A percentile compares a stretch with the other conserved stretches of the same genome.
These are phyloP conservation scores for Phenoliferia sp. DNA, from an alignment of 1,284 basidiomycete species.

Conservation along the genomic window DNA sequence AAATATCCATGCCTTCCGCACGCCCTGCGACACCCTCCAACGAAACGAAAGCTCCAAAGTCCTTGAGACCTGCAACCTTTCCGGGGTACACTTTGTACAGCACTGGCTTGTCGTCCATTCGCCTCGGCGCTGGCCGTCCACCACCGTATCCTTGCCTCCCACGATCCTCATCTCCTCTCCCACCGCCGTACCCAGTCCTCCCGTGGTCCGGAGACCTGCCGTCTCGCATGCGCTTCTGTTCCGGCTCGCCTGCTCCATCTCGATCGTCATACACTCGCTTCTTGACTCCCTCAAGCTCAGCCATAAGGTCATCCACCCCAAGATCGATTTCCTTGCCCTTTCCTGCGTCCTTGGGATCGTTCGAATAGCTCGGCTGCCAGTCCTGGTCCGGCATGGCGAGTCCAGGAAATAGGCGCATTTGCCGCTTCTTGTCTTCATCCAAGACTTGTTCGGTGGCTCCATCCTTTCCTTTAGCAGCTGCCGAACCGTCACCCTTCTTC, in stretches of 20 bases:
- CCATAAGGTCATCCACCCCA: constrained; percentile 30
- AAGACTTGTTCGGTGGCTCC: constrained; percentile 48
- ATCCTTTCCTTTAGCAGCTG: constrained; percentile 43
- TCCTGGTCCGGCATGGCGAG: constrained; percentile 78
- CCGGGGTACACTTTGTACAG: constrained; percentile 94
- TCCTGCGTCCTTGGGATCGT: constrained; percentile 47
- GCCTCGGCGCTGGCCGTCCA: constrained; percentile 26
- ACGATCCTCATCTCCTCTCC: neutral
- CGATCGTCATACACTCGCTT: constrained; percentile 49
- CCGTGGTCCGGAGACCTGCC: constrained; percentile 25
- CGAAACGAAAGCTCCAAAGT: constrained; percentile 91
- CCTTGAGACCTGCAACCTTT: constrained; percentile 76
- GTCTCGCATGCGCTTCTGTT: constrained; percentile 40
- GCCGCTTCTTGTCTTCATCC: constrained; percentile 61
- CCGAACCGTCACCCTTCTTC: constrained; percentile 28
- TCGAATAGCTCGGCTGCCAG: constrained; percentile 37
- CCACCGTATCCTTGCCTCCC: constrained; percentile 6
- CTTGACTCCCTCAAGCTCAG: constrained; percentile 55
- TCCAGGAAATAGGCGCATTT: constrained; percentile 83
- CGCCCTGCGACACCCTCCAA: constrained; percentile 81
- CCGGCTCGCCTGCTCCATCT: constrained; percentile 13
- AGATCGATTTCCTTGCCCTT: constrained; percentile 45
- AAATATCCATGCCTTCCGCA: too few species aligned
- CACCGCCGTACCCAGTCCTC: constrained; percentile 22
- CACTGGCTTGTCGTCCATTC: constrained; percentile 73